These are phyloP conservation scores for Heliosperma pusillum DNA, from an alignment of 148 eudicot genomes.

Conservation along the genomic window DNA sequence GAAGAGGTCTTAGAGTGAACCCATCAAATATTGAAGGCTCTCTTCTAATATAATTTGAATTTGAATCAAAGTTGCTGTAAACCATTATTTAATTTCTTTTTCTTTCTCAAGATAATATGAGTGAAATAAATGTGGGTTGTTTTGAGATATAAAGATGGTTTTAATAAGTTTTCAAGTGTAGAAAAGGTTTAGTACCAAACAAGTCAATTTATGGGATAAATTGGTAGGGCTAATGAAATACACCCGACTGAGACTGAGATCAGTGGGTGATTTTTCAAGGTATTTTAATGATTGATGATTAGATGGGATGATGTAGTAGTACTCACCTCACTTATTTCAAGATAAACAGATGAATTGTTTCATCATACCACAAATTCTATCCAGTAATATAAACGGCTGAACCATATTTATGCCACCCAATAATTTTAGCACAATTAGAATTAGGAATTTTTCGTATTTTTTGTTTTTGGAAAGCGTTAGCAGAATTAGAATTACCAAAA, in stretches of 20 bases:
- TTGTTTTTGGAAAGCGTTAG: too few species aligned
- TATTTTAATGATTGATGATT: too few species aligned
- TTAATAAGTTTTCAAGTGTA: not conserved
- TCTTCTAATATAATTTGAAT: constrained; percentile 17
- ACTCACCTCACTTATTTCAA: too few species aligned
- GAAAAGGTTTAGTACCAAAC: not conserved
- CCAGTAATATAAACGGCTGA: too few species aligned
- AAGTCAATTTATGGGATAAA: not conserved
- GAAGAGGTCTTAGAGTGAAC: constrained; percentile 62
- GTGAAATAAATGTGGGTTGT: not conserved
- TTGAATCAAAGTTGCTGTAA: constrained; percentile 10
- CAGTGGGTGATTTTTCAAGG: too few species aligned
- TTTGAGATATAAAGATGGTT: not conserved
- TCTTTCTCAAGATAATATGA: not conserved
- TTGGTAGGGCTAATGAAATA: not conserved
- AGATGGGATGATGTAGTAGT: too few species aligned
- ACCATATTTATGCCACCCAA: too few species aligned
- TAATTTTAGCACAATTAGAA: too few species aligned
- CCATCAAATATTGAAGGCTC: constrained; percentile 49
- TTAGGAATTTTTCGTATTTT: too few species aligned
- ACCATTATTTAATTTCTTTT: not conserved
- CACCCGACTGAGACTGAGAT: not conserved
- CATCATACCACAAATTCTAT: too few species aligned
- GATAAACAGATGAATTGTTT: too few species aligned
- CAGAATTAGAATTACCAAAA: too few species aligned